Evolutionary conservation across 1,139 yeast genomes (phyloP).

Genomic region (Groenewaldozyma sp.): DNA sequence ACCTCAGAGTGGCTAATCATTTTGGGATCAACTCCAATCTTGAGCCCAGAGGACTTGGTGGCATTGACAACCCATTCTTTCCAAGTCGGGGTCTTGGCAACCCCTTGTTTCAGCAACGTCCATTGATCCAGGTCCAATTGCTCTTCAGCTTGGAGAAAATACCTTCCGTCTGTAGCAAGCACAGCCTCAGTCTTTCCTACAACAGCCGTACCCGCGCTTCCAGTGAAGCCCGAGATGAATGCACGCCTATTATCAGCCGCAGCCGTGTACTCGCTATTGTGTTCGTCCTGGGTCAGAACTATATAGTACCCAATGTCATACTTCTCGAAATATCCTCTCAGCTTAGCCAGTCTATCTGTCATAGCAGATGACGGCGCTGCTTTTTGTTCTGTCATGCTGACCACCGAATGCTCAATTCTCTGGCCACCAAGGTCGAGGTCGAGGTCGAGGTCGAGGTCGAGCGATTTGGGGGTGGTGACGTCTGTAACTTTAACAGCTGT

Average conservation of each 20-base stretch:
- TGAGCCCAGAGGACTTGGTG: conserved; percentile 26
- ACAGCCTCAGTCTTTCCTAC: conserved; percentile 69
- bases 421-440: background rate
- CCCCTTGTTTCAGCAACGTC: conserved; percentile 75
- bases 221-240: conserved; percentile 76
- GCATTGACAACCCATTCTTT: conserved; percentile 62
- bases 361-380: background rate
- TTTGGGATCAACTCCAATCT: conserved; percentile 58
- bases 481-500: background rate
- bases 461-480: background rate
- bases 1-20: conserved; percentile 48
- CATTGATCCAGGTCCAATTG: conserved; percentile 82
- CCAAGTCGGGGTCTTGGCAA: conserved; percentile 72
- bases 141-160: conserved; percentile 80
- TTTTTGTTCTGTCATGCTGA: background rate
- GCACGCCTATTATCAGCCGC: conserved; percentile 73
- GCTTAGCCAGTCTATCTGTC: conserved; percentile 11
- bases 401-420: background rate
- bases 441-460: background rate
- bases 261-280: conserved; percentile 84
- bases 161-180: conserved; percentile 89
- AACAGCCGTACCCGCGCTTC: conserved; percentile 91
- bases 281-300: conserved; percentile 89
- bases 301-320: conserved; percentile 66
- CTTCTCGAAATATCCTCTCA: conserved; percentile 59